A percentile compares a stretch with the other conserved stretches of the same genome.
Conservation (phyloP, 2,329 filamentous ascomycete species). For the Whalleya microplaca region DNA sequence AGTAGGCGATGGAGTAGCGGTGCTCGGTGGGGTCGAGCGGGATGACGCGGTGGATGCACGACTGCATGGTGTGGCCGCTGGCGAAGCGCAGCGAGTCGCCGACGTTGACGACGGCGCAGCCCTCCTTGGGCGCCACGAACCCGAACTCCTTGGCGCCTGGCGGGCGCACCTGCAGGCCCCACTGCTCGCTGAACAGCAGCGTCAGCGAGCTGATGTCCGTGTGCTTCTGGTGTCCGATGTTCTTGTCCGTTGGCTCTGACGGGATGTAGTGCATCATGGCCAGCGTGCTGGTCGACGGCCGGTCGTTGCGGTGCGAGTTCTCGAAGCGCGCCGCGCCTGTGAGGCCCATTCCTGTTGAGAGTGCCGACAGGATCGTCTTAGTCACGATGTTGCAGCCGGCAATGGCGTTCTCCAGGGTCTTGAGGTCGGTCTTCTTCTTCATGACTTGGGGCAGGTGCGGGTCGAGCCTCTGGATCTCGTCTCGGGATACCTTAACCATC, state of each 20-base stretch:
- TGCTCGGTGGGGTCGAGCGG: conserved; percentile 56
- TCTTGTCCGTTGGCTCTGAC: conserved; percentile 45
- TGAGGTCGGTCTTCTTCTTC: conserved; percentile 53
- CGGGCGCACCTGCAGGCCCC: conserved; percentile 60
- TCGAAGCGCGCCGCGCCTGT: conserved; percentile 51
- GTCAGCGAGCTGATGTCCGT: conserved; percentile 61
- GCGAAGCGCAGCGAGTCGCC: conserved; percentile 63
- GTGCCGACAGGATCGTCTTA: conserved; percentile 54
- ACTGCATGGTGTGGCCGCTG: conserved; percentile 56
- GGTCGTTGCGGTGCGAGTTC: conserved; percentile 55
- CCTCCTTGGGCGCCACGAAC: conserved; percentile 55
- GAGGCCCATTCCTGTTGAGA: conserved; percentile 52
- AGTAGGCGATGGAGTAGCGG: conserved; percentile 63
- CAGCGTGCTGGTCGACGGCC: conserved; percentile 53
- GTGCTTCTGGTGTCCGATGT: conserved; percentile 59
- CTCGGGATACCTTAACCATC: conserved; percentile 56
- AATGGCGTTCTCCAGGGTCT: conserved; percentile 53
- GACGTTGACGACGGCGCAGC: conserved; percentile 60
- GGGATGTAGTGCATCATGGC: conserved; percentile 60
- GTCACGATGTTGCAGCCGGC: conserved; percentile 54
- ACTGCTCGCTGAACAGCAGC: conserved; percentile 58
- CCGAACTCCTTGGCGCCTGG: conserved; percentile 53
- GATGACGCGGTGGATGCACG: conserved; percentile 61
- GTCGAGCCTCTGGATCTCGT: conserved; percentile 52
- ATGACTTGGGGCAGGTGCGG: conserved; percentile 51